Percentiles rank a stretch among this genome's conserved stretches.
Conservation (phyloP, 768 basidiomycete species). For the Leccinum subtestaceum region DNA sequence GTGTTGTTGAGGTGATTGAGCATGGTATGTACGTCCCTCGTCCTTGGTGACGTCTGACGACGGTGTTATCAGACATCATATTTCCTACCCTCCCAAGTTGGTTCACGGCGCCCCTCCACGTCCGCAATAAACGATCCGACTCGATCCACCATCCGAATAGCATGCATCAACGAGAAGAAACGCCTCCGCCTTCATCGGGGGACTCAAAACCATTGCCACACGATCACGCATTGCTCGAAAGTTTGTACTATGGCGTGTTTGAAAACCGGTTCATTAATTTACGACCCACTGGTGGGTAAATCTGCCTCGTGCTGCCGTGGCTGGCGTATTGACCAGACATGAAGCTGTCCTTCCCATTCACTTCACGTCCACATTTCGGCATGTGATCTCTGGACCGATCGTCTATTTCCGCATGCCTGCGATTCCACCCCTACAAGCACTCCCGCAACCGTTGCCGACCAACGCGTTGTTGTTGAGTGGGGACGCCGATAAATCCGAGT, state of each 20-base stretch:
- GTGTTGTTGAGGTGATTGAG: slow-evolving; percentile 69
- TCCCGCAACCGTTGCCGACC: slow-evolving; percentile 29
- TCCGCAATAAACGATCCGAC: slow-evolving; percentile 44
- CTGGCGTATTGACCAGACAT: slow-evolving; percentile 6
- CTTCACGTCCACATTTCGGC: slow-evolving; percentile 69
- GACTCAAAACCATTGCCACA: slow-evolving; percentile 43
- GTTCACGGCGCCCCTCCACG: slow-evolving; percentile 71
- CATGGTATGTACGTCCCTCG: slow-evolving; percentile 48
- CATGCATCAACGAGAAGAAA: slow-evolving; percentile 32
- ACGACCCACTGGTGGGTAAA: slow-evolving; percentile 57
- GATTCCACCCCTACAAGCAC: slow-evolving; percentile 58
- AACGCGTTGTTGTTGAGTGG: slow-evolving; percentile 22
- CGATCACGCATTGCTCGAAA: slow-evolving; percentile 70
- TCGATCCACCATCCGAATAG: slow-evolving; percentile 54
- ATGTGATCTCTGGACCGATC: slow-evolving; percentile 58
- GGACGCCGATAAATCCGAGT: slow-evolving; percentile 27
- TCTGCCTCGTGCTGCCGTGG: background rate
- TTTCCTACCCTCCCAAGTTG: slow-evolving; percentile 76
- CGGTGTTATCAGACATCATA: slow-evolving; percentile 51
- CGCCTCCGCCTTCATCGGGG: slow-evolving; percentile 33
- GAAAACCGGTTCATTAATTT: slow-evolving; percentile 70
- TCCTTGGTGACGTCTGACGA: background rate
- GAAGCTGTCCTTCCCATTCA: slow-evolving; percentile 66
- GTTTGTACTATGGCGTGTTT: slow-evolving; percentile 62
- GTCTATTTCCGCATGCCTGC: slow-evolving; percentile 69